These are phyloP conservation scores for Brassica nigra DNA, from an alignment of 345 rosid genomes.

Conservation along the genomic window DNA sequence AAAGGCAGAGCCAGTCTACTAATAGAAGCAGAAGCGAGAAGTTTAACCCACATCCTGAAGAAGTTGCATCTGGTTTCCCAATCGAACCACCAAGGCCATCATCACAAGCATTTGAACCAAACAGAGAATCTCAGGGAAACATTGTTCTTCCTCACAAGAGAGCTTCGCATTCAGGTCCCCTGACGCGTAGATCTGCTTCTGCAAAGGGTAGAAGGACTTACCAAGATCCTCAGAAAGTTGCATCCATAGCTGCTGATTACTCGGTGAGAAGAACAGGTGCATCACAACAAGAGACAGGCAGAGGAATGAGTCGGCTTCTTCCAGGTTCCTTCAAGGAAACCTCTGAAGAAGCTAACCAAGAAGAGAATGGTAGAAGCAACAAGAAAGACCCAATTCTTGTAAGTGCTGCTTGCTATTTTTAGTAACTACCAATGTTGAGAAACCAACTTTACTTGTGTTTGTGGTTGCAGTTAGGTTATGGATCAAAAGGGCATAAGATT, in stretches of 20 bases:
- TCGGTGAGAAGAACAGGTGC: conserved; percentile 60
- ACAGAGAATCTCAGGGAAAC: conserved; percentile 60
- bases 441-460: conserved; percentile 23
- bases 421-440: not conserved
- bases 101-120: conserved; percentile 71
- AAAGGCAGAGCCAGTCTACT: conserved; percentile 70
- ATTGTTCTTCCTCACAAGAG: conserved; percentile 55
- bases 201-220: conserved; percentile 62
- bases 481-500: conserved; percentile 88
- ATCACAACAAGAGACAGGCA: conserved; percentile 59
- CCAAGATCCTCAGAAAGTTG: conserved; percentile 68
- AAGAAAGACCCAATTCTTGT: conserved; percentile 82
- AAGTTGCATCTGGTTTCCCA: conserved; percentile 98
- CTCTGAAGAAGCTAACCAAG: conserved; percentile 67
- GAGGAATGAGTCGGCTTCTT: conserved; percentile 71
- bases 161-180: conserved; percentile 93
- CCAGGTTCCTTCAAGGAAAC: conserved; percentile 93
- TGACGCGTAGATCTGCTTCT: conserved; percentile 78
- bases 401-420: conserved; percentile 35
- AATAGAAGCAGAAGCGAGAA: conserved; percentile 95
- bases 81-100: conserved; percentile 96
- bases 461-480: conserved; percentile 68
- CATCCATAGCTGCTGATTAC: conserved; percentile 62
- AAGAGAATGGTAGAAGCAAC: conserved; percentile 62
- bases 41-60: conserved; percentile 96